These are phyloP conservation scores for Acmispon strigosus DNA, from an alignment of 306 rosid species.

Conservation along the genomic window DNA sequence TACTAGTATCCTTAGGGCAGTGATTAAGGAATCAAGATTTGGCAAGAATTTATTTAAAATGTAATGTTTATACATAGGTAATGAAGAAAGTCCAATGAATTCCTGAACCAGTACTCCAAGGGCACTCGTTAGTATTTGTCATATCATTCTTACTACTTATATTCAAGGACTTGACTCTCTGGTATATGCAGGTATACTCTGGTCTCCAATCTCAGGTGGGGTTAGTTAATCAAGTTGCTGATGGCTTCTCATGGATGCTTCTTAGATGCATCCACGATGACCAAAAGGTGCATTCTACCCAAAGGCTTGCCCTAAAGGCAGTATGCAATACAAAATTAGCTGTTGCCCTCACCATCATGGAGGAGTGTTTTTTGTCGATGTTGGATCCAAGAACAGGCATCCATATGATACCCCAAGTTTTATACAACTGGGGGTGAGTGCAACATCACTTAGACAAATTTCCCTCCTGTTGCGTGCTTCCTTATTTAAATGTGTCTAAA, in stretches of 20 bases:
- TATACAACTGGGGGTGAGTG: slow-evolving; percentile 92
- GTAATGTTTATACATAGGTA: no score
- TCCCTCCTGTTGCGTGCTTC: neutral
- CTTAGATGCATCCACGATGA: slow-evolving; percentile 85
- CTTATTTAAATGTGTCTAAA: neutral
- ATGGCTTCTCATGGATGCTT: slow-evolving; percentile 74
- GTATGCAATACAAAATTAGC: slow-evolving; percentile 88
- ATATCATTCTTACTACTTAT: neutral
- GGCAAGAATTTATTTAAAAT: no score
- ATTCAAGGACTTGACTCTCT: slow-evolving; percentile 15
- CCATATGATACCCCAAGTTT: slow-evolving; percentile 89
- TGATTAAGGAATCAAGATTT: no score
- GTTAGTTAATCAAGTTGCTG: slow-evolving; percentile 45
- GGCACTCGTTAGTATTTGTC: no score
- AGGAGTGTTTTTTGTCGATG: slow-evolving; percentile 94
- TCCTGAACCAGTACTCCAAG: no score
- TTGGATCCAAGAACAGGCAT: slow-evolving; percentile 96
- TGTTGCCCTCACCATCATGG: slow-evolving; percentile 95
- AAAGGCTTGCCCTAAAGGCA: slow-evolving; percentile 86
- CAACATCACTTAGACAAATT: slow-evolving; percentile 14
- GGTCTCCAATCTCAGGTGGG: slow-evolving; percentile 84
- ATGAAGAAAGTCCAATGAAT: no score
- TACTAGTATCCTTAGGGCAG: no score
- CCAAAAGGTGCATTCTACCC: slow-evolving; percentile 82
- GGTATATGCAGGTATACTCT: slow-evolving; percentile 55